A percentile compares a stretch with the other conserved stretches of the same genome.
These are phyloP conservation scores for Cyclotella kingstonii DNA, from an alignment of 108 stramenopile species.

Conservation along the genomic window DNA sequence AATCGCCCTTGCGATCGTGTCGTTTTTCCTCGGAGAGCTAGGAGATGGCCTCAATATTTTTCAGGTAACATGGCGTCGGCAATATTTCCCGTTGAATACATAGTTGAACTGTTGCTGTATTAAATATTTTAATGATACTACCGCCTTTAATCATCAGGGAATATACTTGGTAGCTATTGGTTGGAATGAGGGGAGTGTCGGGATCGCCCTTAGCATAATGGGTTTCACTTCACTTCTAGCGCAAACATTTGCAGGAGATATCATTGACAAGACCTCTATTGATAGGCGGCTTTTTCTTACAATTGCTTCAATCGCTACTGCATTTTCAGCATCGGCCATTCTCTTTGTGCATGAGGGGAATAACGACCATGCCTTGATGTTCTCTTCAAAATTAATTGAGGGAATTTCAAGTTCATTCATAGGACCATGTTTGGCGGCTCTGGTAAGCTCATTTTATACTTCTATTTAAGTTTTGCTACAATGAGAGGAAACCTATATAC, in stretches of 20 bases:
- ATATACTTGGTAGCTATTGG: slow-evolving; percentile 81
- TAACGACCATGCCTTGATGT: slow-evolving; percentile 72
- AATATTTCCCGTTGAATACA: neutral
- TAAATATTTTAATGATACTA: neutral
- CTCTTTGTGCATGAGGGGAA: slow-evolving; percentile 75
- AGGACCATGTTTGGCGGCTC: slow-evolving; percentile 77
- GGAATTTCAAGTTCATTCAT: slow-evolving; percentile 82
- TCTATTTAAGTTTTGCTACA: too few species aligned
- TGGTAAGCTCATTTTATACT: too few species aligned
- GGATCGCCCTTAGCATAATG: slow-evolving; percentile 76
- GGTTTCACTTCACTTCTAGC: slow-evolving; percentile 77
- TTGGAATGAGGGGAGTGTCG: slow-evolving; percentile 85
- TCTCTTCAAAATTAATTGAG: slow-evolving; percentile 71
- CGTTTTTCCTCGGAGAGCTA: slow-evolving; percentile 77
- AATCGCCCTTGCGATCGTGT: slow-evolving; percentile 71
- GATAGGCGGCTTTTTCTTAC: slow-evolving; percentile 73
- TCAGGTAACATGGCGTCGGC: slow-evolving; percentile 15
- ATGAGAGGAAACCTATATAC: too few species aligned
- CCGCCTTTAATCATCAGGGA: slow-evolving; percentile 49
- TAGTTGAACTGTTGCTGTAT: neutral
- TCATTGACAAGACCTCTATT: slow-evolving; percentile 72
- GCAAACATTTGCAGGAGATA: slow-evolving; percentile 82
- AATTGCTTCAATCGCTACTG: slow-evolving; percentile 63
- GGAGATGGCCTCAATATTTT: slow-evolving; percentile 83
- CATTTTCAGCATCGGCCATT: slow-evolving; percentile 78